Evolutionary conservation across 495 filamentous ascomycete species (phyloP), one percentile per base, ranked within the genome.

Genomic region (Aspergillus sclerotiicarbonarius): DNA sequence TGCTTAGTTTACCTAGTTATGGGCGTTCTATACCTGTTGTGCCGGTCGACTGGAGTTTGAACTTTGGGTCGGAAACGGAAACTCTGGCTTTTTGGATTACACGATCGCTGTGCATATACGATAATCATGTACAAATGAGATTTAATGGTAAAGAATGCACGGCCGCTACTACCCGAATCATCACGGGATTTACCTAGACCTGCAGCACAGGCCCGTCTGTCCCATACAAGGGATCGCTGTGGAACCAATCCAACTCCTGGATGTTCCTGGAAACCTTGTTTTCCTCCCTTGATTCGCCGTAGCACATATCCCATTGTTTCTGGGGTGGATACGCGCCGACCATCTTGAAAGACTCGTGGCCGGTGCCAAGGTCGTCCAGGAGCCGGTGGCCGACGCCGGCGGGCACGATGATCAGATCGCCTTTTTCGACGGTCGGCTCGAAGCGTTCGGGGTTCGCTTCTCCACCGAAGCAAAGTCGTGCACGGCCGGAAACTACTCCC

Each of bases 231-330:
- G 85, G 85, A 72, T 88, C 83, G 55, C 64, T 68, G 21, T 74
- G 66, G 59, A 87, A 86, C 85, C 82, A 87, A 4, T 65, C 62
- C 58, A 86, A 50, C 13, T 67, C 53, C 47, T 63, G 58, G 49
- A 88, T 86, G 5, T 39, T 51, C 32, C 74, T 62, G 13, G 47
- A 16, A 10, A 79, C 64, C 62, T 81, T 80, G 39, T 71, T 70
- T 59, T 82, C 76, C 60, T 87, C 82, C 3, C 70, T 79, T 15
- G 62, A 53, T 55, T 70, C 70, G 20, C 87, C 86, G 72, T 88
- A 90, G 59, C 86, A 89, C 85, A 89, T 87, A 67, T 88, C 85
- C 82, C 84, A 89, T 29, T 71, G 63, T 49, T 77, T 80, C 2
- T 76, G 77, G 41, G 56, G 71, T 8, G 84, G 84, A 75, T 89